phyloP scores from a whole-genome alignment of 75 land plant species.

The Ceratopteris richardii region DNA sequence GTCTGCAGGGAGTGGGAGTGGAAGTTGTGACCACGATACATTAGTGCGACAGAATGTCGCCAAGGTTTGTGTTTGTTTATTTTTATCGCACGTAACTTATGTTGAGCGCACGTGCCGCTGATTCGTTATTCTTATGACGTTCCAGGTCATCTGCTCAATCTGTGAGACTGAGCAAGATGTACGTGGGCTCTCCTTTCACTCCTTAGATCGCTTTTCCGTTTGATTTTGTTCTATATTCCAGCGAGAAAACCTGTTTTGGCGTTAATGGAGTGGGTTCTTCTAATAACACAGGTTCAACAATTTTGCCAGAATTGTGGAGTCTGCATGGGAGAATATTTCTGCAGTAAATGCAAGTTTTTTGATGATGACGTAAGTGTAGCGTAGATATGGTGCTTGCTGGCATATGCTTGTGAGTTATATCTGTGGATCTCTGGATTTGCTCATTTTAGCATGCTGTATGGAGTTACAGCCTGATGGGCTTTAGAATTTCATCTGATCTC shows the following conservation, averaged over 20 bases:
- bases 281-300: constrained; percentile 79
- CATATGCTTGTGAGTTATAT: background rate
- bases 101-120: background rate
- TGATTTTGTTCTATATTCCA: background rate
- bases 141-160: constrained; percentile 81
- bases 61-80: background rate
- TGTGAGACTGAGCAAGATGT: constrained; percentile 90
- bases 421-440: background rate
- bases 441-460: no score
- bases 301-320: constrained; percentile 78
- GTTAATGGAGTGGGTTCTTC: background rate
- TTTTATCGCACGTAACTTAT: background rate
- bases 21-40: constrained; percentile 21
- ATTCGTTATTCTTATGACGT: background rate
- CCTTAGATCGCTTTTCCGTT: background rate
- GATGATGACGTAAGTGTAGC: constrained; percentile 72
- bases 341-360: constrained; percentile 71
- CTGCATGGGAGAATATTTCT: constrained; percentile 83
- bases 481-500: no score
- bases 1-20: constrained; percentile 1
- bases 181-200: background rate
- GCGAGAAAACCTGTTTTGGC: background rate
- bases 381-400: background rate
- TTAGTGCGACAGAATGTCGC: constrained; percentile 21
- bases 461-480: no score